Evolutionary conservation across 495 filamentous ascomycete genomes (phyloP), one percentile per base, ranked within the genome.

Genomic region (Aspergillus cristatus): DNA sequence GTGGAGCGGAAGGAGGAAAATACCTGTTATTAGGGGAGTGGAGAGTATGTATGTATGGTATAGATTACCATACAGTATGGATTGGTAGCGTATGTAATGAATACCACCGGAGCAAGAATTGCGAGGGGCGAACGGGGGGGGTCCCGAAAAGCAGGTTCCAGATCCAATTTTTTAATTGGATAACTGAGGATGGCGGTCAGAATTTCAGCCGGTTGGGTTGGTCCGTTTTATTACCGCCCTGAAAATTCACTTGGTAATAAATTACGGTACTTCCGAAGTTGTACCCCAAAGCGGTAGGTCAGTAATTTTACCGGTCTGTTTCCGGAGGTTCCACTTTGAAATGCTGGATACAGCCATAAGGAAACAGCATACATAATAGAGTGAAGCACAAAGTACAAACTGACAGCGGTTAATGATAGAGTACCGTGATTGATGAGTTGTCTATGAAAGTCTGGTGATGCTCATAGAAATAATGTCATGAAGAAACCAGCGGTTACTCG

Each of bases 261-360:
- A n/a, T n/a, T n/a, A n/a, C n/a, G n/a, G 47, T 50, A 52, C 38
- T 44, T 47, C 53, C 57, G 49, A 22, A 42, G 46, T 49, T 60
- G 20, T 24, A 24, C 20, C 8, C 20, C 20, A 24, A n/a, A n/a
- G n/a, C n/a, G n/a, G n/a, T n/a, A n/a, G n/a, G n/a, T n/a, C n/a
- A n/a, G n/a, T 24, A 50, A 38, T 25, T 38, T 43, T 54, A 58
- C 57, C 44, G 42, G 49, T 43, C 44, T 51, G 51, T 50, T 54
- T 52, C 48, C 47, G 50, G 43, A 45, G 45, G 20, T 4, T 4
- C 8, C 8, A 24, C 20, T 24, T 4, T 24, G 20, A 24, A 24
- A n/a, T n/a, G n/a, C n/a, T n/a, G n/a, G n/a, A n/a, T n/a, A n/a
- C n/a, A n/a, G n/a, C n/a, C n/a, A n/a, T n/a, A n/a, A n/a, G n/a